A percentile compares a stretch with the other conserved stretches of the same genome.
phyloP scores from a whole-genome alignment of 768 basidiomycete genomes.

The Coprinopsis strossmayeri region DNA sequence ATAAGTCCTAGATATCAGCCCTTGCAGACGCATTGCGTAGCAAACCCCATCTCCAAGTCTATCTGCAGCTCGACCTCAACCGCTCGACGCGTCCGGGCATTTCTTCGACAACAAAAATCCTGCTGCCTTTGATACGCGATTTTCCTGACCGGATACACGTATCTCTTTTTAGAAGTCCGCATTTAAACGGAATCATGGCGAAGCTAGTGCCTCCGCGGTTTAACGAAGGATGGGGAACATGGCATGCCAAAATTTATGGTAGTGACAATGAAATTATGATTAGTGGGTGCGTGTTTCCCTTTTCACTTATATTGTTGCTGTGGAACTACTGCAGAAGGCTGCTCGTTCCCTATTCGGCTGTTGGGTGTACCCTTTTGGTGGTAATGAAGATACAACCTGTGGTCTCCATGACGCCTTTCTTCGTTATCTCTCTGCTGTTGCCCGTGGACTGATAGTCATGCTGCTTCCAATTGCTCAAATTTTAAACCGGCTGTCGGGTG shows the following conservation, averaged over 20 bases:
- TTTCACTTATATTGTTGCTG: background rate
- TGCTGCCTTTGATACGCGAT: conserved; percentile 67
- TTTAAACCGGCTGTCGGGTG: too few species aligned
- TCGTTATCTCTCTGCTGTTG: too few species aligned
- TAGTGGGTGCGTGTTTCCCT: conserved; percentile 58
- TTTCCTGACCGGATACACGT: conserved; percentile 71
- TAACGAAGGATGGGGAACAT: conserved; percentile 98
- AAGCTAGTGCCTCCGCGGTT: conserved; percentile 83
- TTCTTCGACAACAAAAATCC: conserved; percentile 56
- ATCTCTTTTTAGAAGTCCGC: conserved; percentile 84
- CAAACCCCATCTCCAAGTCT: conserved; percentile 57
- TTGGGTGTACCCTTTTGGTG: too few species aligned
- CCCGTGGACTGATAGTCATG: too few species aligned
- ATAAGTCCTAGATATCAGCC: conserved; percentile 53
- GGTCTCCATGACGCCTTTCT: too few species aligned
- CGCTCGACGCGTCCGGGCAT: conserved; percentile 71
- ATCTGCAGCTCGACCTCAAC: conserved; percentile 76
- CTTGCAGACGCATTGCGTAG: conserved; percentile 51
- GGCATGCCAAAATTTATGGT: conserved; percentile 97
- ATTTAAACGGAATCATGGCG: conserved; percentile 66
- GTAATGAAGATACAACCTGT: too few species aligned
- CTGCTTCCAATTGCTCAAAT: too few species aligned
- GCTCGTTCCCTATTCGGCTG: too few species aligned
- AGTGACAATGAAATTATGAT: conserved; percentile 90
- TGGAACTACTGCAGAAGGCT: too few species aligned